Base-by-base conservation (phyloP, 1,139 yeast genomes). In the Kodamaea arcana region DNA sequence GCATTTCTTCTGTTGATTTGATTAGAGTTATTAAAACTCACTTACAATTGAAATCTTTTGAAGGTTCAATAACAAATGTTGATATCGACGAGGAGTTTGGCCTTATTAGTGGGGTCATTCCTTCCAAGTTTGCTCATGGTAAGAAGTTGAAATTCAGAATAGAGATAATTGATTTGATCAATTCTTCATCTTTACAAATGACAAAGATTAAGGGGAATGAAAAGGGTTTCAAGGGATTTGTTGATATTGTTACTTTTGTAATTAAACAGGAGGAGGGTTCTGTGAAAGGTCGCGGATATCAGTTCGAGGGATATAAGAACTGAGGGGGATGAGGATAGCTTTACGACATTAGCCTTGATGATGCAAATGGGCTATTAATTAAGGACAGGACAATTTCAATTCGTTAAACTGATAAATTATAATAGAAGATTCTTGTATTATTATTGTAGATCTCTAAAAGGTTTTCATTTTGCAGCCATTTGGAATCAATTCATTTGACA, bases 141-240 rank as follows among this genome's bases (percentile, higher is more conserved):
- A 58, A 73, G 35, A 72, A 71, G 41, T 56, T 75, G 44, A 65
- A 60, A 43, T 75, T 75, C 47, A 65, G 62, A 45, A 70, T 75
- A 29, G 69, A 60, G 37, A 62, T 73, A 15, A 58, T 69, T 31
- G 70, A 62, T 37, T 54, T 64, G 41, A 58, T 60, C 27, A 56
- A 57, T 34, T 45, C 66, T 9, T 75, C 84, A 30, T 69, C 72
- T 26, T 61, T 81, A 34, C 72, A 71, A 39, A 68, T 82, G 43
- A 68, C 67, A 30, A 78, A 77, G 54, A 60, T 71, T 27, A 77
- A 75, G 45, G 92, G 92, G n/a, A 76, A 83, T n/a, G 63, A 69
- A n/a, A 78, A 74, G 54, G 77, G 83, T 14, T 79, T 82, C 54
- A 65, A 58, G 31, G 78, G 75, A 50, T 63, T 83, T 45, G 66